Conservation (phyloP, 257 asterid genomes). For the Eucommia ulmoides region DNA sequence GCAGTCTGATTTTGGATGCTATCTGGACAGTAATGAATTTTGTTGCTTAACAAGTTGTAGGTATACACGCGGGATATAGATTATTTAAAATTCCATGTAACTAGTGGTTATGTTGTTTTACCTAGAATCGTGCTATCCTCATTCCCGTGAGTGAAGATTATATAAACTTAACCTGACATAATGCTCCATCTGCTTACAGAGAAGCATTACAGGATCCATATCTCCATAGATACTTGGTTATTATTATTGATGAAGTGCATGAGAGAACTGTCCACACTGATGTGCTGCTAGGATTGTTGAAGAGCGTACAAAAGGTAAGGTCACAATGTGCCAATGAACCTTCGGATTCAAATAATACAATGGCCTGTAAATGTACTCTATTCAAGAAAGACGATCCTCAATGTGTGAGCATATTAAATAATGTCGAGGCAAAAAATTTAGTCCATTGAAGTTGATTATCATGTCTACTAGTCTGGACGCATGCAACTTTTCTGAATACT, state of each 20-base stretch:
- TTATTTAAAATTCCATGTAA: no score
- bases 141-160: no score
- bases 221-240: slow-evolving; percentile 82
- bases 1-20: no score
- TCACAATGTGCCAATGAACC: background rate
- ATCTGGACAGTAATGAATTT: no score
- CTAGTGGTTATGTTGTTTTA: no score
- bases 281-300: slow-evolving; percentile 40
- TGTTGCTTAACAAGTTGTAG: no score
- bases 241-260: slow-evolving; percentile 93
- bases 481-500: background rate
- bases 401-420: background rate
- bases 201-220: slow-evolving; percentile 85
- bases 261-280: slow-evolving; percentile 98
- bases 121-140: no score
- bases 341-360: background rate
- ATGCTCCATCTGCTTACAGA: slow-evolving; percentile 35
- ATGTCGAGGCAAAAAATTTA: background rate
- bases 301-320: background rate
- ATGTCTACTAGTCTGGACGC: background rate
- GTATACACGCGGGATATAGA: no score
- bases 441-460: background rate
- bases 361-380: background rate
- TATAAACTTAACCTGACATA: no score
- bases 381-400: background rate